Base-by-base conservation (phyloP, 495 filamentous ascomycete species). In the Beverwykella pulmonaria region DNA sequence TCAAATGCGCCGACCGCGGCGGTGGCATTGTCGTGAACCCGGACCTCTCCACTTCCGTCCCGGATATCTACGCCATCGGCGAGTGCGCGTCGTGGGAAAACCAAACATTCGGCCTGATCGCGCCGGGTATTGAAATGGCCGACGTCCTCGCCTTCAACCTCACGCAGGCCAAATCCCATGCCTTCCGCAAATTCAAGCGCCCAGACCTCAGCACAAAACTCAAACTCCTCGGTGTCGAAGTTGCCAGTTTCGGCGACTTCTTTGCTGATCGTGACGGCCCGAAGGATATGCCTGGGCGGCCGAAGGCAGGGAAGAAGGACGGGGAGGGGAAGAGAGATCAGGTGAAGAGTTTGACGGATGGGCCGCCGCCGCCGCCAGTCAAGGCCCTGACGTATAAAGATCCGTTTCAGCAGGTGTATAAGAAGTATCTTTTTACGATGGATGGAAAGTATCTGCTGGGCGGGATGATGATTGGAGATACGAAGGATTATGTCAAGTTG, bases 401-500 rank as follows among this genome's bases (percentile, higher is more conserved):
- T 76, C 93, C 93, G 0, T 97, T 98, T 74, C 83, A 87, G 63
- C 88, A 92, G n/a, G 86, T 97, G 0, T 98, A 98, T 77, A 97
- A 98, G 77, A 98, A 98, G 76, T 98, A 92, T 76, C 78, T 98
- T 7, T 97, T 97, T 70, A 96, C 93, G 1, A 76, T 88, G 73
- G 93, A 98, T 73, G 93, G 93, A 23, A 96, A 96, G 73, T 94
- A 92, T 75, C 80, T 98, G 1, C 85, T 98, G 7, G 93, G 93
- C 19, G 93, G 93, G 2, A 98, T 98, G 93, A 97, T 98, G 90
- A 96, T 98, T 61, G 93, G 93, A 36, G 93, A 98, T 76, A 96
- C 92, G 0, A 88, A 84, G 63, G 93, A 98, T 76, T 98, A 97
- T 74, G 84, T 97, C 77, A 96, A 96, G 72, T 79, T 98, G 44